phyloP scores from a whole-genome alignment of 2,329 filamentous ascomycete species.

The Aspergillus novoparasiticus region DNA sequence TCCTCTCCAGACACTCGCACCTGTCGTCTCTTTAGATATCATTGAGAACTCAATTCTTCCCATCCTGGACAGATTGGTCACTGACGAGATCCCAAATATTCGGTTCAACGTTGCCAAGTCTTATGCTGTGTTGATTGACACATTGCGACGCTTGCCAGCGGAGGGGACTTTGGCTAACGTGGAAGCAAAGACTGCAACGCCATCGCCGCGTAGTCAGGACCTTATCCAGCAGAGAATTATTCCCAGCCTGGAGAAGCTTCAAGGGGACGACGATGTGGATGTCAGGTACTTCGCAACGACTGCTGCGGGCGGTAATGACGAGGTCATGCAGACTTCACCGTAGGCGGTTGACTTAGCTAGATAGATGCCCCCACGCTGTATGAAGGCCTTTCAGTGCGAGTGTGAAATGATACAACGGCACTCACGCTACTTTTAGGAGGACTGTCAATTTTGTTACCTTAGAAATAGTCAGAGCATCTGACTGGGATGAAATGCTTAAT shows the following conservation, averaged over 20 bases:
- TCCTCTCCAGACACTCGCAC: constrained; percentile 75
- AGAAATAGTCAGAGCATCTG: constrained; percentile 40
- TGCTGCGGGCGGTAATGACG: constrained; percentile 64
- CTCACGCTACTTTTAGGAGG: constrained; percentile 25
- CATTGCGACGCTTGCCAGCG: constrained; percentile 87
- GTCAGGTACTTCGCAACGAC: constrained; percentile 97
- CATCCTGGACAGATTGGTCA: constrained; percentile 91
- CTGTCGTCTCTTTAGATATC: constrained; percentile 89
- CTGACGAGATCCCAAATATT: constrained; percentile 97
- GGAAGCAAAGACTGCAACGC: constrained; percentile 61
- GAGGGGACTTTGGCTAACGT: constrained; percentile 82
- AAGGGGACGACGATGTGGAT: constrained; percentile 96
- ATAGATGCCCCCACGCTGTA: constrained; percentile 14
- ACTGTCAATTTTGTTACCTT: constrained; percentile 34
- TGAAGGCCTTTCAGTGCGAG: constrained; percentile 18
- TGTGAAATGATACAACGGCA: constrained; percentile 21
- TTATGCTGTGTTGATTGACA: constrained; percentile 84
- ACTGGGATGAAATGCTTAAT: constrained; percentile 37
- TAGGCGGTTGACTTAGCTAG: constrained; percentile 26
- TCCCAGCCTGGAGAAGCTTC: constrained; percentile 89
- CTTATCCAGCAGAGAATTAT: constrained; percentile 84
- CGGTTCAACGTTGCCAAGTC: constrained; percentile 99
- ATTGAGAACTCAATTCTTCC: constrained; percentile 92
- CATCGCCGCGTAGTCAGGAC: constrained; percentile 73
- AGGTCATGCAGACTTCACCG: constrained; percentile 58